Evolutionary conservation across 169 alveolate genomes (phyloP), one percentile per base, ranked within the genome.

Genomic region (Babesia bigemina): DNA sequence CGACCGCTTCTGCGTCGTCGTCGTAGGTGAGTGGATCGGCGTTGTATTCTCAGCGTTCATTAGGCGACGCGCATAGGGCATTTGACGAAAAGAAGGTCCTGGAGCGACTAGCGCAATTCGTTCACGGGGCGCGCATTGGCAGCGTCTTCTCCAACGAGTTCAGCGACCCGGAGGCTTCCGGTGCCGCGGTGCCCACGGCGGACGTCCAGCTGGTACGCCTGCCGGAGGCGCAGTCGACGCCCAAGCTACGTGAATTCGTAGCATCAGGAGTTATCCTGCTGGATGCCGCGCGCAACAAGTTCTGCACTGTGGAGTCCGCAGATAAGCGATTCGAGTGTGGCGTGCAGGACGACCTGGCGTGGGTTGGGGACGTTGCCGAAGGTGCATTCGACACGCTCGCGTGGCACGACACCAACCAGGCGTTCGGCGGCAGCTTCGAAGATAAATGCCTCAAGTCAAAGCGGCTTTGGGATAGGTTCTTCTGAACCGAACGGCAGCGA

Each of bases 371-470:
- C 22, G 22, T 63, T 10, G 63, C 63, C 17, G 71, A 75, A n/a
- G 71, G 78, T 9, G 85, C 69, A n/a, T 65, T 49, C 26, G 84
- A 62, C 59, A 62, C 78, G 17, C 59, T 75, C 17, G 17, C 47
- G 42, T 75, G 85, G 85, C 26, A 42, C n/a, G 77, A 61, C 13
- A 16, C 55, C 12, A 26, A 11, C 9, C 42, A 14, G 24, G 71
- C 42, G 4, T 63, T 58, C 44, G 67, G 71, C 2, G 85, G 78
- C n/a, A 21, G 12, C 10, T 67, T 67, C 55, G 57, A 67, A n/a
- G 76, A 67, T 3, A 4, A 0, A 13, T 29, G 58, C 26, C 58
- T 67, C 16, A n/a, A 17, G 19, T 42, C 66, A 0, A 49, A 13
- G 26, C 22, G 45, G 2, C 42, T 36, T 3, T 67, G 76, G 76